A percentile compares a stretch with the other conserved stretches of the same genome.
These are phyloP conservation scores for Neurospora sp. DNA, from an alignment of 495 filamentous ascomycete species.

Conservation along the genomic window DNA sequence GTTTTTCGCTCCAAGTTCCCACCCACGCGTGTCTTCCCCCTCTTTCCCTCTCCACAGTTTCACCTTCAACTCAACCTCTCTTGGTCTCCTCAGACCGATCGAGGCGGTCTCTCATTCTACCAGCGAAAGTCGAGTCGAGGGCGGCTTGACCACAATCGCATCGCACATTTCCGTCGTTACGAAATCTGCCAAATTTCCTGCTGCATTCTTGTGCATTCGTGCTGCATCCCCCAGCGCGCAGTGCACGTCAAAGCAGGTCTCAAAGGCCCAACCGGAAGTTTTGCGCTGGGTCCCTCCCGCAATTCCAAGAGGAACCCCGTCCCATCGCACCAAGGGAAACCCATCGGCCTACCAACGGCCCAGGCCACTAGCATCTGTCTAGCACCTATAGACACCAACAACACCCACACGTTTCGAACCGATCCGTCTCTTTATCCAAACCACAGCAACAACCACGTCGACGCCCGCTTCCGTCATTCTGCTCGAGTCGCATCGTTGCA, in stretches of 20 bases:
- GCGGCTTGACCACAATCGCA: not conserved
- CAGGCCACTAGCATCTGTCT: not conserved
- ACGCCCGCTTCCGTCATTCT: not conserved
- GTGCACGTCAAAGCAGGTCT: not conserved
- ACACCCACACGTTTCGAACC: not conserved
- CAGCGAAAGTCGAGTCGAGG: not conserved
- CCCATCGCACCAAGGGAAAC: not conserved
- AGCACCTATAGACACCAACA: not conserved
- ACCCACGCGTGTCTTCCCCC: not conserved
- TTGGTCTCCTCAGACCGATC: not conserved
- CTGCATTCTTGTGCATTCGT: not conserved
- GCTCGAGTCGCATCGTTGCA: not conserved
- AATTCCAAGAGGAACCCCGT: not conserved
- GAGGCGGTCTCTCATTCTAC: not conserved
- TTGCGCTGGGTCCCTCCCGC: not conserved
- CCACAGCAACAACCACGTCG: not conserved
- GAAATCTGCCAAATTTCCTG: not conserved
- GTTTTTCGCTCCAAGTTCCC: not conserved
- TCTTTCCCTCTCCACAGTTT: not conserved
- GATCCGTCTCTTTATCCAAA: not conserved
- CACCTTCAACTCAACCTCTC: not conserved
- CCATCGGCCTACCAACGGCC: not conserved
- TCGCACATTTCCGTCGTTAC: not conserved
- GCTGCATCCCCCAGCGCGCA: not conserved
- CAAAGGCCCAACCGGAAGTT: not conserved